Conservation (phyloP, 768 basidiomycete species). For the Pholiota microspora region DNA sequence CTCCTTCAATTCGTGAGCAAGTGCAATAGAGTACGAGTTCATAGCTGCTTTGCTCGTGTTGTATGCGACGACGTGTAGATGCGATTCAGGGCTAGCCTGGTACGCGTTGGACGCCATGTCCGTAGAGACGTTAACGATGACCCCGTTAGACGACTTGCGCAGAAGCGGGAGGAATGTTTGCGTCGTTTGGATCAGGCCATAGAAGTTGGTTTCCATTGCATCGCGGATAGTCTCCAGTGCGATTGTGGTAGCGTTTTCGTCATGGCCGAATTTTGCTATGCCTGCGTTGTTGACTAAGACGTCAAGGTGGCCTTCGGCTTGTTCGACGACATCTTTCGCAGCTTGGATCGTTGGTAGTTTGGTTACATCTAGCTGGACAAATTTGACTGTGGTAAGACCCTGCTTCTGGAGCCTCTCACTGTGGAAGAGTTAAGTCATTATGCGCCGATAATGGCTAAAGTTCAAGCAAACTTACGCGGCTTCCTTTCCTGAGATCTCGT, state of each 20-base stretch:
- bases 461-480: neutral
- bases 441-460: neutral
- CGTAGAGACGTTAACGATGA: conserved; percentile 38
- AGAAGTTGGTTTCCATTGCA: conserved; percentile 41
- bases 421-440: neutral
- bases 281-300: conserved; percentile 47
- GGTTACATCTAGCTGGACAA: conserved; percentile 40
- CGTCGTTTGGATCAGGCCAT: conserved; percentile 40
- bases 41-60: conserved; percentile 73
- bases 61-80: conserved; percentile 43
- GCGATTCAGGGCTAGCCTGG: conserved; percentile 29
- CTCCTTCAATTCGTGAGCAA: conserved; percentile 59
- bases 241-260: conserved; percentile 33
- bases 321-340: conserved; percentile 32
- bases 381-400: conserved; percentile 27
- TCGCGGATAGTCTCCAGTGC: conserved; percentile 31
- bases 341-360: conserved; percentile 29
- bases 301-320: conserved; percentile 37
- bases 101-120: conserved; percentile 43
- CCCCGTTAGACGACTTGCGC: conserved; percentile 28
- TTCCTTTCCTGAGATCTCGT: conserved; percentile 28
- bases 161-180: conserved; percentile 39
- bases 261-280: conserved; percentile 14
- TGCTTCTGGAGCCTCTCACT: conserved; percentile 18
- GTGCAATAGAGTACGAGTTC: conserved; percentile 53